Percentiles rank a stretch among this genome's conserved stretches.
Evolutionary conservation across 306 rosid species (phyloP).

Genomic region (Cucumis cinereus): DNA sequence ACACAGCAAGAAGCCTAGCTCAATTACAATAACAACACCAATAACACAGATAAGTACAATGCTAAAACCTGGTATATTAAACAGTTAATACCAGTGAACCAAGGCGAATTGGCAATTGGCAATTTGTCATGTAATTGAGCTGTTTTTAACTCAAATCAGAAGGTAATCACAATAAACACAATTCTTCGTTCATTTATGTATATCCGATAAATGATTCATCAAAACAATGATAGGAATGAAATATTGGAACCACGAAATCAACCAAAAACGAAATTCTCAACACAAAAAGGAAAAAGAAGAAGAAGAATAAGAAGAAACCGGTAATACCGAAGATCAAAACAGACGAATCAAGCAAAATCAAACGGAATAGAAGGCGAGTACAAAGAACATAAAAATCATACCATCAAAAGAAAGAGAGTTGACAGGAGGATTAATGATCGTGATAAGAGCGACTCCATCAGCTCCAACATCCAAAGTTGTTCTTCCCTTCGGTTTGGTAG

Average conservation of each 20-base stretch:
- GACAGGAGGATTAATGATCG: constrained; percentile 89
- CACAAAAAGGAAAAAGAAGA: neutral
- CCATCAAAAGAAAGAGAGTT: constrained; percentile 93
- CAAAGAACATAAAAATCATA: constrained; percentile 6
- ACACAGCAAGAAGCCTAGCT: neutral
- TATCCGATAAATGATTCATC: neutral
- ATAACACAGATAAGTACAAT: neutral
- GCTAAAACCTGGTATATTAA: neutral
- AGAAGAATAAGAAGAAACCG: neutral
- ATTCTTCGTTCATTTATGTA: neutral
- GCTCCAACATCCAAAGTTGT: constrained; percentile 64
- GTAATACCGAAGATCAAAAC: neutral
- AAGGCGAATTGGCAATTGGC: neutral
- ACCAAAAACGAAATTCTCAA: neutral
- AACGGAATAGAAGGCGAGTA: neutral
- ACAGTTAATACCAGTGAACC: neutral
- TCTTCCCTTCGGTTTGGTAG: constrained; percentile 37
- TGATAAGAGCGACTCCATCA: constrained; percentile 85
- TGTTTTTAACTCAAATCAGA: neutral
- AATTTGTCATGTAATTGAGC: neutral
- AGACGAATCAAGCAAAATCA: neutral
- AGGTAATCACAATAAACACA: neutral
- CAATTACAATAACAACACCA: neutral
- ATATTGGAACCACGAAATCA: neutral
- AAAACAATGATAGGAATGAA: neutral